Percentiles rank a stretch among this genome's conserved stretches.
phyloP scores from a whole-genome alignment of 768 basidiomycete genomes.

The Xerocomellus chrysenteron region DNA sequence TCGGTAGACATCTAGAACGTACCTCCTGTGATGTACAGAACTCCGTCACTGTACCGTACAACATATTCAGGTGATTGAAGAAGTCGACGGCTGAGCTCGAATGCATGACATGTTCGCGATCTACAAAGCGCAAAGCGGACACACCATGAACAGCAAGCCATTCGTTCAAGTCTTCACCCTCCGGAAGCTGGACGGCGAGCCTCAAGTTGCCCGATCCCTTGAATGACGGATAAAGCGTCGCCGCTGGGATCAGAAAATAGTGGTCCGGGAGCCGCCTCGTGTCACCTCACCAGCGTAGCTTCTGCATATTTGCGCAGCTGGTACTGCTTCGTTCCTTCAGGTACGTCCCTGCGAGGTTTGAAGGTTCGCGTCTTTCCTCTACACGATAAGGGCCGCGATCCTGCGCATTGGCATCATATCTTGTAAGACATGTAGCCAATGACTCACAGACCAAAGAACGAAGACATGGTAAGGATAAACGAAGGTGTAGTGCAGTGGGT shows the following conservation, averaged over 20 bases:
- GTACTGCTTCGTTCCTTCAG: conserved; percentile 96
- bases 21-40: conserved; percentile 96
- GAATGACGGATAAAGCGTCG: not conserved
- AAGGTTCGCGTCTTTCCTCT: conserved; percentile 94
- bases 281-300: conserved; percentile 71
- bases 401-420: conserved; percentile 11
- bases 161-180: conserved; percentile 96
- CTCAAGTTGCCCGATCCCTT: conserved; percentile 96
- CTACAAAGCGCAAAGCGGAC: conserved; percentile 20
- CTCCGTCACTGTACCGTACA: conserved; percentile 97
- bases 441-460: conserved; percentile 86
- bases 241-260: conserved; percentile 12
- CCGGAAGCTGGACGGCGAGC: conserved; percentile 88
- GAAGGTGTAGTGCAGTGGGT: conserved; percentile 7
- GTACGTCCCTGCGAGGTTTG: conserved; percentile 92
- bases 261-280: not conserved
- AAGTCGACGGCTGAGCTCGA: conserved; percentile 87
- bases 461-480: conserved; percentile 54
- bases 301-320: conserved; percentile 97
- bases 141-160: conserved; percentile 99
- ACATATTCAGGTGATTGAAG: conserved; percentile 99
- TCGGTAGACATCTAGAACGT: conserved; percentile 20
- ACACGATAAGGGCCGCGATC: conserved; percentile 9
- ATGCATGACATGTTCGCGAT: not conserved
- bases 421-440: not conserved